phyloP scores from a whole-genome alignment of 2,329 filamentous ascomycete genomes.

The Sclerotinia glacialis region DNA sequence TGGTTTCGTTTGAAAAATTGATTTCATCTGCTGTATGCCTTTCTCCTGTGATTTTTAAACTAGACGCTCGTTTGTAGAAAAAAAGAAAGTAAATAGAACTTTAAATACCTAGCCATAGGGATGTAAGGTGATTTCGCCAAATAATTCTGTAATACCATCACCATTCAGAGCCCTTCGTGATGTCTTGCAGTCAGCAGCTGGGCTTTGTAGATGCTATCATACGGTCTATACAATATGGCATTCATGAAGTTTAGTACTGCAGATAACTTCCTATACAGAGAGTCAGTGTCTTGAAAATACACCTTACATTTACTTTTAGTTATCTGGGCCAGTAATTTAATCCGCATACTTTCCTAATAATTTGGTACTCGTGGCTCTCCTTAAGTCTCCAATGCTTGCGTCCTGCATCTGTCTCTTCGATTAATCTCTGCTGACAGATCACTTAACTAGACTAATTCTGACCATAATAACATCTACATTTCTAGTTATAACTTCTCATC shows the following conservation, averaged over 20 bases:
- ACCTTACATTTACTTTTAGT: neutral
- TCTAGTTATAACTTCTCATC: too few relatives aligned
- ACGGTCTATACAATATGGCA: neutral
- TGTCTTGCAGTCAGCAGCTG: too few relatives aligned
- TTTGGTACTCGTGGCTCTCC: neutral
- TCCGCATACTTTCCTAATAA: neutral
- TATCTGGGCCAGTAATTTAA: too few relatives aligned
- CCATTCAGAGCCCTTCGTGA: neutral
- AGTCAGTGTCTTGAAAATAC: neutral
- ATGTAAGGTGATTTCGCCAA: neutral
- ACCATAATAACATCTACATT: too few relatives aligned
- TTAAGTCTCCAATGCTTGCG: neutral
- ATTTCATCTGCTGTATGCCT: neutral
- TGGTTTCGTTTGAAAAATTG: neutral
- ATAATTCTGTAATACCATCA: neutral
- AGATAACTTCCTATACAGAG: neutral
- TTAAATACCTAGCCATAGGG: neutral
- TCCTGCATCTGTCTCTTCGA: too few relatives aligned
- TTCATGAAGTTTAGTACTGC: too few relatives aligned
- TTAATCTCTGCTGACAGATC: neutral
- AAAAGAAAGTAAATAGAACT: too few relatives aligned
- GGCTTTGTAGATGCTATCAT: accelerated
- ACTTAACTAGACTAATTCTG: neutral
- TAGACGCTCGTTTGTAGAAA: neutral
- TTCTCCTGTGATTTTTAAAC: too few relatives aligned